These are phyloP conservation scores for Bassia scoparia DNA, from an alignment of 148 eudicot species.

Conservation along the genomic window DNA sequence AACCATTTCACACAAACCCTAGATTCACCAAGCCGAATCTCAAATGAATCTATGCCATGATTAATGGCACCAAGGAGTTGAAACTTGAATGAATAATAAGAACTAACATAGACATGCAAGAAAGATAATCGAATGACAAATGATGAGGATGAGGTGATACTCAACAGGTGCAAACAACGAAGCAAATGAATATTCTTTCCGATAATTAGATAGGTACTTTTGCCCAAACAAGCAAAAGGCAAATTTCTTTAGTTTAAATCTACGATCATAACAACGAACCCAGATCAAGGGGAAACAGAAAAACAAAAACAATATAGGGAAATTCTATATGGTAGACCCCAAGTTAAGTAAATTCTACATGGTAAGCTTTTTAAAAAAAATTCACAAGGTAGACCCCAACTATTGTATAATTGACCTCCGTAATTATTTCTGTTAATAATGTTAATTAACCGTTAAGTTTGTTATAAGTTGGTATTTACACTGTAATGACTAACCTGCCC, in stretches of 20 bases:
- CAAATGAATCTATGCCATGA: slow-evolving; percentile 71
- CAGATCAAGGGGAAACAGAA: slow-evolving; percentile 22
- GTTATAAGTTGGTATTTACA: too few relatives aligned
- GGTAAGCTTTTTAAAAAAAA: too few relatives aligned
- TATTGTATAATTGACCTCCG: too few relatives aligned
- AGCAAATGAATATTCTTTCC: slow-evolving; percentile 33
- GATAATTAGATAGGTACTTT: slow-evolving; percentile 34
- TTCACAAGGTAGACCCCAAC: too few relatives aligned
- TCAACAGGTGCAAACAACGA: slow-evolving; percentile 61
- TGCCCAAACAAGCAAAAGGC: slow-evolving; percentile 36
- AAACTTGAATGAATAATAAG: slow-evolving; percentile 45
- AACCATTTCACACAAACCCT: too few relatives aligned
- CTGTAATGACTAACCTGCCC: too few relatives aligned
- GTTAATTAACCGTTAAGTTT: too few relatives aligned
- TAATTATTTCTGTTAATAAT: too few relatives aligned
- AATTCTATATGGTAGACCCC: too few relatives aligned
- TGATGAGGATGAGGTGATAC: slow-evolving; percentile 47
- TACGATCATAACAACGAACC: slow-evolving; percentile 36
- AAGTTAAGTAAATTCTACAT: too few relatives aligned
- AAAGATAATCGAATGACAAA: slow-evolving; percentile 42
- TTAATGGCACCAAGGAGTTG: slow-evolving; percentile 57
- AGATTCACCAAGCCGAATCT: too few relatives aligned
- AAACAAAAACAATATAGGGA: too few relatives aligned
- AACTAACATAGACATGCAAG: slow-evolving; percentile 49
- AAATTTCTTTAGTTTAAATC: slow-evolving; percentile 24